Evolutionary conservation across 768 basidiomycete species (phyloP), one percentile per base, ranked within the genome.

Genomic region (Chiua virens): DNA sequence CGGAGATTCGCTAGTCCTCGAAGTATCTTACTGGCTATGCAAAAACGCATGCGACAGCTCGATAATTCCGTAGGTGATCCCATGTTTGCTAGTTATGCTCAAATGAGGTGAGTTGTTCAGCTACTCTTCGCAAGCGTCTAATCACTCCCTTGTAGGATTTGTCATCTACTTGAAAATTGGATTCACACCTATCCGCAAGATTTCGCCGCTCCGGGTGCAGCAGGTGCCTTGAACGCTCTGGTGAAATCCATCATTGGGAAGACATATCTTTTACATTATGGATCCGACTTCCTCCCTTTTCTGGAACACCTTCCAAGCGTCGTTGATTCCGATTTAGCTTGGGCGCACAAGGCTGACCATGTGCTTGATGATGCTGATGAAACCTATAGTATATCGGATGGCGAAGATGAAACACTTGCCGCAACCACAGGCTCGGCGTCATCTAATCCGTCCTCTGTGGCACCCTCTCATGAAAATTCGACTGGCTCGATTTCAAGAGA

Each of bases 71-170:
- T 80, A 13, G 82, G 82, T 8, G 89, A 93, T 71, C 86, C 87
- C 1, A 86, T 92, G 82, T 87, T 92, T 69, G 88, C 89, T 8
- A 87, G 85, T 59, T 92, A 86, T 68, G 89, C 88, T 8, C 91
- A 93, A 65, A 90, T 92, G 89, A 82, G 86, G 91, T 89, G 59
- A 40, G 57, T 5, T 7, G 20, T 22, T 27, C 9, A 13, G 37
- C 25, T 22, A 43, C 59, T 54, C n/a, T 22, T 21, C 40, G 42
- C 21, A 47, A 32, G 30, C 39, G 23, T 46, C 42, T 47, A 49
- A 50, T 42, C 42, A 34, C 47, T 30, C 42, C 23, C 38, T 38
- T 42, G 6, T 25, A 93, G 91, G 65, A 89, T 93, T 50, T 93
- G 90, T 56, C 79, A 85, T 57, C 71, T 92, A 14, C 75, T 93